phyloP scores from a whole-genome alignment of 225 moss, liverwort and hornwort species.

The Takakia lepidozioides region DNA sequence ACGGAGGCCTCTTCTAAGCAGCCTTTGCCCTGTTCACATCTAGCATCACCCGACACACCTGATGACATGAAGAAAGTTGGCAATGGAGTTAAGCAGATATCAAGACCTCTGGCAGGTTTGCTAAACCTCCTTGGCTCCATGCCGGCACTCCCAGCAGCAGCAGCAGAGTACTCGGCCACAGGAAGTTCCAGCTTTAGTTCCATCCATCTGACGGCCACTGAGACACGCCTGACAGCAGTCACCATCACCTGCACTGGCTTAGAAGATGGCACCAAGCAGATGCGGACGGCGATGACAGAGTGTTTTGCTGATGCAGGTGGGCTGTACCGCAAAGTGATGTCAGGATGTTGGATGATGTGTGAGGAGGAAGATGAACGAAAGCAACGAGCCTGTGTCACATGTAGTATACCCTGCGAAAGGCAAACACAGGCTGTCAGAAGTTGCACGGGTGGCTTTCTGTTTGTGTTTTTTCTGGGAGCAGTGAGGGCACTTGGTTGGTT shows the following conservation, averaged over 20 bases:
- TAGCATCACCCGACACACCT: constrained; percentile 8
- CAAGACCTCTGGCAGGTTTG: constrained; percentile 11
- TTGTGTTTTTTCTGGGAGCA: constrained; percentile 75
- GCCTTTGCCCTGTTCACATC: constrained; percentile 18
- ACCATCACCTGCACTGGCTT: constrained; percentile 44
- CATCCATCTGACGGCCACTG: constrained; percentile 45
- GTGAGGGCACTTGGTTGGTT: constrained; percentile 67
- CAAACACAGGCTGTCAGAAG: constrained; percentile 50
- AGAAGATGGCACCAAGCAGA: constrained; percentile 45
- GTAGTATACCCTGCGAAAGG: constrained; percentile 21
- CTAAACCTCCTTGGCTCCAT: constrained; percentile 13
- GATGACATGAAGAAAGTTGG: constrained; percentile 1
- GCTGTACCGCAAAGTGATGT: constrained; percentile 35
- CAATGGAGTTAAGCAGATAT: constrained; percentile 10
- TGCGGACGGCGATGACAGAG: constrained; percentile 44
- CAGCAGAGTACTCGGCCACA: constrained; percentile 28
- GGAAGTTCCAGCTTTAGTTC: constrained; percentile 23
- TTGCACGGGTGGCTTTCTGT: constrained; percentile 67
- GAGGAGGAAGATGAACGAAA: constrained; percentile 32
- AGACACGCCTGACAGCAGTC: constrained; percentile 42
- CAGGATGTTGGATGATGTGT: constrained; percentile 33
- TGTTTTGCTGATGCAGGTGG: constrained; percentile 1
- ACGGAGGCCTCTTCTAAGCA: constrained; percentile 13
- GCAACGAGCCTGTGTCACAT: constrained; percentile 25
- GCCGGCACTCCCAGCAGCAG: constrained; percentile 44